Conservation (phyloP, 345 rosid species). For the Psidium guajava region DNA sequence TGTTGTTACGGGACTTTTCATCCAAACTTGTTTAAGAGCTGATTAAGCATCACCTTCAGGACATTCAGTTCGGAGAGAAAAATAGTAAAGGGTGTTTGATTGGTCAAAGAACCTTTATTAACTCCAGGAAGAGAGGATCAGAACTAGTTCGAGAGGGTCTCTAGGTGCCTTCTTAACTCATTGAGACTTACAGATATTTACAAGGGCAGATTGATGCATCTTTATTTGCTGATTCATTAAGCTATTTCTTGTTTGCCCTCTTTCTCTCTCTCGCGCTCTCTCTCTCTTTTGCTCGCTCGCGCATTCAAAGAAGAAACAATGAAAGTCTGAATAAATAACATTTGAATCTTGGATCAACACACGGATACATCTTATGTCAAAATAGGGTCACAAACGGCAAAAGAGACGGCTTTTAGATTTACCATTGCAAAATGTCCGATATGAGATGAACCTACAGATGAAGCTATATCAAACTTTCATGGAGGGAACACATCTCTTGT, state of each 20-base stretch:
- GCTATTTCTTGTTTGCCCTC: background rate
- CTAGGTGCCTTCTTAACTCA: background rate
- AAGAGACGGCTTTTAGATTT: background rate
- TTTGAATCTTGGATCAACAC: background rate
- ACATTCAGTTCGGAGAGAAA: background rate
- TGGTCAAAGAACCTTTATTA: background rate
- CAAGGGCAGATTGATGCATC: background rate
- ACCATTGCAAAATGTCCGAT: background rate
- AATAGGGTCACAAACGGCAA: background rate
- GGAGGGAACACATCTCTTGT: background rate
- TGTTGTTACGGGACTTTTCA: background rate
- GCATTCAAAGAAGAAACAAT: background rate
- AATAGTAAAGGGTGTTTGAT: background rate
- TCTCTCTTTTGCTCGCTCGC: background rate
- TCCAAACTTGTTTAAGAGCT: background rate
- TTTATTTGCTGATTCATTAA: background rate
- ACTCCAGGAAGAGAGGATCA: background rate
- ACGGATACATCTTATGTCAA: background rate
- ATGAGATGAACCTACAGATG: background rate
- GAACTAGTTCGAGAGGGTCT: background rate
- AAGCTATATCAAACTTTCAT: background rate
- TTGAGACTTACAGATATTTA: background rate
- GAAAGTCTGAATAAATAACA: background rate
- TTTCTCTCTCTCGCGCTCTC: background rate
- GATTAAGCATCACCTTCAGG: background rate